These are phyloP conservation scores for Macadamia tetraphylla DNA, from an alignment of 164 flowering plant genomes.

Conservation along the genomic window DNA sequence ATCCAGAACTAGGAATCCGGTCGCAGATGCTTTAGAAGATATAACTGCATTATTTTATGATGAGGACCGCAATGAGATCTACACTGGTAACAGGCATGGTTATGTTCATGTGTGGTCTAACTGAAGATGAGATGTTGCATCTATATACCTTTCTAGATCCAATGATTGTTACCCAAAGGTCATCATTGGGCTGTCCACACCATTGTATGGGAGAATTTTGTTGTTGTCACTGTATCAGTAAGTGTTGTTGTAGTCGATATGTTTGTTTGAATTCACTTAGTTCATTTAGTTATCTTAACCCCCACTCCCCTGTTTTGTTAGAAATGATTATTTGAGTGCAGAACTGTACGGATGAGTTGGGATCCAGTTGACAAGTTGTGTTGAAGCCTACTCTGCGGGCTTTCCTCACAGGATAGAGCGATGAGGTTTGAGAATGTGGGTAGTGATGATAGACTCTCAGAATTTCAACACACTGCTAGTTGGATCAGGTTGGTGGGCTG, in stretches of 20 bases:
- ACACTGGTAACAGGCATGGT: constrained; percentile 84
- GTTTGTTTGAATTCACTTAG: not conserved
- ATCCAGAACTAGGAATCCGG: constrained; percentile 46
- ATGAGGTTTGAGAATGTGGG: too few species aligned
- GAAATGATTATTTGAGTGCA: too few species aligned
- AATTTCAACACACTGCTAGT: too few species aligned
- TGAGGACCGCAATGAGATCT: constrained; percentile 92
- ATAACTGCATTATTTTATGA: constrained; percentile 95
- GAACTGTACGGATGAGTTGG: too few species aligned
- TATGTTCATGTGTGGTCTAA: constrained; percentile 95
- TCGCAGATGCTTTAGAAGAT: constrained; percentile 86
- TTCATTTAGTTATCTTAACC: too few species aligned
- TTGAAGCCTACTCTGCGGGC: too few species aligned
- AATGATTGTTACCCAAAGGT: not conserved
- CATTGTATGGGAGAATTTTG: too few species aligned
- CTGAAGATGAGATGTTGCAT: constrained; percentile 20
- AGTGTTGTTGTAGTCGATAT: not conserved
- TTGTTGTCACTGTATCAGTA: not conserved
- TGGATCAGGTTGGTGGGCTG: too few species aligned
- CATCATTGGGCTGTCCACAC: not conserved
- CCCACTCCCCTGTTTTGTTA: too few species aligned
- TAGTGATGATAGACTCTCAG: too few species aligned
- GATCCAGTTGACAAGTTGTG: too few species aligned
- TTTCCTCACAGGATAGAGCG: too few species aligned
- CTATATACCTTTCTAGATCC: not conserved